Base-by-base conservation (phyloP, 2,329 filamentous ascomycete genomes). In the Tolypocladium capitatum region DNA sequence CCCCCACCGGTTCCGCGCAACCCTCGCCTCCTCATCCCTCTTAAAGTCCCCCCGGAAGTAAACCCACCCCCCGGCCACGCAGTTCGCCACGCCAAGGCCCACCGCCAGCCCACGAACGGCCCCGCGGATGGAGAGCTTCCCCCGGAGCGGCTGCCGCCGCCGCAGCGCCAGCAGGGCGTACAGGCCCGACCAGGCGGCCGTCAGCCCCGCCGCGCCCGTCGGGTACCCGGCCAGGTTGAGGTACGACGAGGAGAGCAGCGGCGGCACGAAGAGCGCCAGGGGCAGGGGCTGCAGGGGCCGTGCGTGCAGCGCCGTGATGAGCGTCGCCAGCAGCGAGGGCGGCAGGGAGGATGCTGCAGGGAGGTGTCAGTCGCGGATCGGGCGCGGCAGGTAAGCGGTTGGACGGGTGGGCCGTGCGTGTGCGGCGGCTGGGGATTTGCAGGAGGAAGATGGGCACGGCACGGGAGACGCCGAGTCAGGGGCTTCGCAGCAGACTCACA, bases 181-280 rank as follows among this genome's bases (percentile, higher is more conserved):
- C 16, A 79, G 66, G 30, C 76, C 76, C 41, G 73, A 76, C 64
- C 74, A 75, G 16, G 76, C 75, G 46, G 73, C 73, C 0, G 73
- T 69, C 48, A 80, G 63, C 45, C 75, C 77, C 2, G 76, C 77
- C 48, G 69, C 70, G 58, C 77, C 76, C 46, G 73, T 76, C 51
- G 70, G 71, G 64, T 74, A 78, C 49, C 76, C 76, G 20, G 76
- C 74, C 7, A 81, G 69, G 60, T 78, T 78, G 56, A 78, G 70
- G 63, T 80, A 81, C 58, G 70, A 73, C 47, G 71, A 67, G 63
- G 80, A 77, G 48, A 78, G 62, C 31, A 80, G 70, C 27, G 74
- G 66, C 24, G 73, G 72, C n/a, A 67, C 62, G 57, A 73, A 70
- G 53, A 73, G 64, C 58, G 76, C 68, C 56, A 79, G 68, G 33